Percentiles rank a stretch among this genome's conserved stretches.
These are phyloP conservation scores for Leccinum aurantiacum DNA, from an alignment of 768 basidiomycete genomes.

Conservation along the genomic window DNA sequence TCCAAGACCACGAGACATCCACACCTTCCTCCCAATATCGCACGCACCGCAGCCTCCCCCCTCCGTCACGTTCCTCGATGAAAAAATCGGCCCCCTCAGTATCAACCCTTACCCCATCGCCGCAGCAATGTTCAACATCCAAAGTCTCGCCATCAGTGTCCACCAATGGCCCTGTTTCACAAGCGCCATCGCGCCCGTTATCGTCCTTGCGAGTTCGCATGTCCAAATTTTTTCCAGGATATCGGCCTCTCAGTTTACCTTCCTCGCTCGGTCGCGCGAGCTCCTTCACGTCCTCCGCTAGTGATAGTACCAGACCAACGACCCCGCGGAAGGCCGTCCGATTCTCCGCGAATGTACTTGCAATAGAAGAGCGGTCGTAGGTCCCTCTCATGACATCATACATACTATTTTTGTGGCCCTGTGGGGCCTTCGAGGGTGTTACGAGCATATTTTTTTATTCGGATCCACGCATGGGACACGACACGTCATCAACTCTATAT, in stretches of 20 bases:
- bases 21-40: conserved; percentile 23
- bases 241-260: conserved; percentile 37
- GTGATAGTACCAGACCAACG: conserved; percentile 37
- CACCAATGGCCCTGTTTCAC: conserved; percentile 31
- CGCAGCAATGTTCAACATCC: conserved; percentile 16
- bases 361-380: conserved; percentile 24
- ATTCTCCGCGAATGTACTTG: conserved; percentile 50
- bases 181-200: conserved; percentile 28
- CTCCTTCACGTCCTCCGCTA: conserved; percentile 34
- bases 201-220: conserved; percentile 49
- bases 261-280: conserved; percentile 36
- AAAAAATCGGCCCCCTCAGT: conserved; percentile 47
- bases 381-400: conserved; percentile 2
- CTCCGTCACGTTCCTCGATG: conserved; percentile 63
- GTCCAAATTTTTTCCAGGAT: conserved; percentile 50
- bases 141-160: conserved; percentile 30
- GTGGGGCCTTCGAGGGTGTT: neutral
- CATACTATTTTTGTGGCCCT: conserved; percentile 3
- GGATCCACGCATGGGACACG: conserved; percentile 21
- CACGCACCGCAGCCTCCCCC: conserved; percentile 40
- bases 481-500: conserved; percentile 20
- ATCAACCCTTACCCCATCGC: conserved; percentile 24
- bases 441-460: conserved; percentile 24
- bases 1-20: conserved; percentile 25
- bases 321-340: conserved; percentile 62